Percentiles rank a stretch among this genome's conserved stretches.
These are phyloP conservation scores for Suhomyces coccinellae DNA, from an alignment of 1,139 yeast species.

Conservation along the genomic window DNA sequence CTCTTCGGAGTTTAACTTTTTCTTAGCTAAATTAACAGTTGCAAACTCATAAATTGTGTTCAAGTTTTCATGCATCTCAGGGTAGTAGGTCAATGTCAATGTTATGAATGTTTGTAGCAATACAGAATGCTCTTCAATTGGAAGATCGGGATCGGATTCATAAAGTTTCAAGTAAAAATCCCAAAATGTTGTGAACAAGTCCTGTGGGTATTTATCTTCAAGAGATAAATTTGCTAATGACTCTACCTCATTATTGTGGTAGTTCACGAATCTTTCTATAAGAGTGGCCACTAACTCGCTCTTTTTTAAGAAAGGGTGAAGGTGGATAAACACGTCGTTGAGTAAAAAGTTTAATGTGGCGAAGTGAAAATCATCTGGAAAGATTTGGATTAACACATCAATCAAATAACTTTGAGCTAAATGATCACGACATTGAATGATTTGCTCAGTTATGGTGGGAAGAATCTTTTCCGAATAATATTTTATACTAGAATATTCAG, in stretches of 20 bases:
- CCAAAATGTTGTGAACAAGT: conserved; percentile 65
- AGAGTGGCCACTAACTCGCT: conserved; percentile 67
- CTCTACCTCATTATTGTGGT: conserved; percentile 40
- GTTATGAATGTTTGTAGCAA: conserved; percentile 66
- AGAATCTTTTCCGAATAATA: conserved; percentile 66
- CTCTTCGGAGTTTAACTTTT: conserved; percentile 18
- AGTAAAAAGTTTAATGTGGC: conserved; percentile 69
- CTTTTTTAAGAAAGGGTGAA: conserved; percentile 70
- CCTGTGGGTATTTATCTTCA: conserved; percentile 10
- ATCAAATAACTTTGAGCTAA: conserved; percentile 88
- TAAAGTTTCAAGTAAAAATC: conserved; percentile 56
- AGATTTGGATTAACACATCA: conserved; percentile 89
- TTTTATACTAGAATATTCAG: conserved; percentile 30
- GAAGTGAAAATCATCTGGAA: conserved; percentile 90
- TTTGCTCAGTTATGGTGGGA: conserved; percentile 84
- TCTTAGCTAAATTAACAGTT: conserved; percentile 30
- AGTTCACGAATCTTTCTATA: conserved; percentile 72
- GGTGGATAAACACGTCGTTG: conserved; percentile 57
- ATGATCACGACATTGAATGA: conserved; percentile 87
- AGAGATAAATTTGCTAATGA: conserved; percentile 10
- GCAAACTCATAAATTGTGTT: conserved; percentile 64
- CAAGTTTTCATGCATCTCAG: conserved; percentile 58
- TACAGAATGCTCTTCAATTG: conserved; percentile 63
- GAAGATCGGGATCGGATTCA: conserved; percentile 60
- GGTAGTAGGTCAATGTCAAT: conserved; percentile 67